Evolutionary conservation across 2,329 filamentous ascomycete genomes (phyloP).

Genomic region (Stachybotrys elegans): DNA sequence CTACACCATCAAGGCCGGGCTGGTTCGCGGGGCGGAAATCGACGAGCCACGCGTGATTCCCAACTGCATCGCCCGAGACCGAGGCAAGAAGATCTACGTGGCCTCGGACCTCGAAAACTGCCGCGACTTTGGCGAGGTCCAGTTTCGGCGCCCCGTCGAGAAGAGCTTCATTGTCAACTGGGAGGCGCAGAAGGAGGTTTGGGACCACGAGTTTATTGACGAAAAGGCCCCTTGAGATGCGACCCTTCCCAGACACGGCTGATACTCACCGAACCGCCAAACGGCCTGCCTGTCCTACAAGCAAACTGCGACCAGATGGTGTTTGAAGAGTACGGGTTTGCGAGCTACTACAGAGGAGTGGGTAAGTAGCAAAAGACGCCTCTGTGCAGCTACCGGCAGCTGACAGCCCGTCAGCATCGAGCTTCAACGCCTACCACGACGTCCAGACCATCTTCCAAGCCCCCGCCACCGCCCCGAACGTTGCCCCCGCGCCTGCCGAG

Average conservation of each 20-base stretch:
- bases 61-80: constrained; percentile 83
- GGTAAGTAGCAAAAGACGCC: constrained; percentile 37
- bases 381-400: background rate
- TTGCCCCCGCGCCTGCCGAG: constrained; percentile 50
- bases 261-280: constrained; percentile 80
- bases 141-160: constrained; percentile 84
- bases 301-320: constrained; percentile 92
- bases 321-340: constrained; percentile 95
- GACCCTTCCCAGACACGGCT: constrained; percentile 79
- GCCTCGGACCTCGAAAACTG: constrained; percentile 74
- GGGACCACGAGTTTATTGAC: constrained; percentile 84
- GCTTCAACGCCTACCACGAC: constrained; percentile 79
- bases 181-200: constrained; percentile 93
- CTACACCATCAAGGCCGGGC: constrained; percentile 85
- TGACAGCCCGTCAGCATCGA: constrained; percentile 48
- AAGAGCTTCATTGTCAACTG: constrained; percentile 95
- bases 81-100: constrained; percentile 73
- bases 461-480: constrained; percentile 38
- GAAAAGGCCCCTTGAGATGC: constrained; percentile 61
- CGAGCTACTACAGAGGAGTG: constrained; percentile 72
- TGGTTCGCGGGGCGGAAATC: constrained; percentile 46
- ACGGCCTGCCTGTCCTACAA: constrained; percentile 74
- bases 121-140: constrained; percentile 82
- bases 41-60: constrained; percentile 68
- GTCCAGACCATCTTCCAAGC: constrained; percentile 64